Evolutionary conservation across 176 grass and related monocot genomes (phyloP), one percentile per base, ranked within the genome.

Genomic region (Ensete glaucum): DNA sequence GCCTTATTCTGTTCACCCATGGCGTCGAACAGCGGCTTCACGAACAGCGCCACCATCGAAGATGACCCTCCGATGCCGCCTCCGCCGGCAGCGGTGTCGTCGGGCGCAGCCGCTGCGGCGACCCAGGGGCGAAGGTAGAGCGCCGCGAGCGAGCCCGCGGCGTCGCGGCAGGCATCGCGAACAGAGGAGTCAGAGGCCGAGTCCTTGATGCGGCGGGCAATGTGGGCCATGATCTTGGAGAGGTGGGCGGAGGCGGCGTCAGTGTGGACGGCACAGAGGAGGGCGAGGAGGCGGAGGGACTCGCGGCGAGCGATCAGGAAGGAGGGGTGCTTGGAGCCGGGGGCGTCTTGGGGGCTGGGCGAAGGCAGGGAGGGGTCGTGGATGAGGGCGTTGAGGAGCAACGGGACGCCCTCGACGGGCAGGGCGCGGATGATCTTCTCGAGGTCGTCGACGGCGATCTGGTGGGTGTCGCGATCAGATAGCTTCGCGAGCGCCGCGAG

Each of bases 401-500:
- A 88, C 7, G 90, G 90, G 48, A 99, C 86, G 78, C 88, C 90
- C 49, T 99, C 95, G 1, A 88, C 55, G 14, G 90, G 88, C 63
- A 85, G 82, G 57, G 88, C 71, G 24, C 88, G 90, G 79, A 99
- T 94, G 79, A 99, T 81, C 78, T 85, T 87, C 16, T 99, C 95
- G 26, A 99, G 95, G 54, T 99, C 90, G 72, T 99, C 95, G 20
- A 91, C 81, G 80, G 88, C 95, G 82, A 99, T 91, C 69, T 99
- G 95, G 72, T 99, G 88, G 60, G 95, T 99, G 73, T 99, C 95
- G 50, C 95, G 90, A 78, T 99, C 90, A 75, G 95, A 91, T 64
- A 99, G 88, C 82, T 99, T 99, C 51, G 90, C 81, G 20, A 99
- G 81, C 24, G 95, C 74, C 12, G 90, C 67, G 50, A 94, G 91